Percentiles rank a stretch among this genome's conserved stretches.
phyloP scores from a whole-genome alignment of 495 filamentous ascomycete genomes.

The Bacidia rubella region DNA sequence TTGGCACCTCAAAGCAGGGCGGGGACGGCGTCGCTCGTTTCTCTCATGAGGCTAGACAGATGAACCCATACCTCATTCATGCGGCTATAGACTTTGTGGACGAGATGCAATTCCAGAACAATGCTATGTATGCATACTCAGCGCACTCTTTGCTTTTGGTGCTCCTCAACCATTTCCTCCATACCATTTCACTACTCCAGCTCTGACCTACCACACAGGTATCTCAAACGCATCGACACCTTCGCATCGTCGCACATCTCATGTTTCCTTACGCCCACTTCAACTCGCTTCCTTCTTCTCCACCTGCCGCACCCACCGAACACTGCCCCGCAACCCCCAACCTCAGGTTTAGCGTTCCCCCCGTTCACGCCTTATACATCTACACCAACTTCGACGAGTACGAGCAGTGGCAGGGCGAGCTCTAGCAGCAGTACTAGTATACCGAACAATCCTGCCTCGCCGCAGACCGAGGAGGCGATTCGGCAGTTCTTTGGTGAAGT shows the following conservation, averaged over 20 bases:
- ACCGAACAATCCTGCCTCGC: constrained; percentile 66
- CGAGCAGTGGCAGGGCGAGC: constrained; percentile 3
- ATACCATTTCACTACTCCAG: not conserved
- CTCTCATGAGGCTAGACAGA: constrained; percentile 68
- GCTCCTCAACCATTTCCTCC: not conserved
- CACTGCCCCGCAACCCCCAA: constrained; percentile 17
- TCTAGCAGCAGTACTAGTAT: constrained; percentile 30
- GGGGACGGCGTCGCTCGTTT: constrained; percentile 85
- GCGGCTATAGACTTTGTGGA: constrained; percentile 85
- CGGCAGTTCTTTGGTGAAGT: constrained; percentile 86
- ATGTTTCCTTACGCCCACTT: constrained; percentile 68
- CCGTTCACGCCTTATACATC: constrained; percentile 21
- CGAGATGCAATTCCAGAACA: constrained; percentile 80
- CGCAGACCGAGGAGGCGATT: constrained; percentile 88
- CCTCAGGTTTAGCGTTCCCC: constrained; percentile 19
- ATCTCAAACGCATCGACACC: constrained; percentile 87
- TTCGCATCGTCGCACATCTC: constrained; percentile 86
- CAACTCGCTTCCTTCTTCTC: constrained; percentile 72
- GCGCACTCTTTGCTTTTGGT: not conserved
- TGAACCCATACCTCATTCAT: constrained; percentile 97
- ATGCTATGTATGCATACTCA: constrained; percentile 47
- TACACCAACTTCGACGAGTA: constrained; percentile 19
- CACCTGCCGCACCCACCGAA: constrained; percentile 52
- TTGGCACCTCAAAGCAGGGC: constrained; percentile 87
- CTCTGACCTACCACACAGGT: constrained; percentile 39